phyloP scores from a whole-genome alignment of 805 yeast genomes.

The Schizosaccharomyces cryophilus region DNA sequence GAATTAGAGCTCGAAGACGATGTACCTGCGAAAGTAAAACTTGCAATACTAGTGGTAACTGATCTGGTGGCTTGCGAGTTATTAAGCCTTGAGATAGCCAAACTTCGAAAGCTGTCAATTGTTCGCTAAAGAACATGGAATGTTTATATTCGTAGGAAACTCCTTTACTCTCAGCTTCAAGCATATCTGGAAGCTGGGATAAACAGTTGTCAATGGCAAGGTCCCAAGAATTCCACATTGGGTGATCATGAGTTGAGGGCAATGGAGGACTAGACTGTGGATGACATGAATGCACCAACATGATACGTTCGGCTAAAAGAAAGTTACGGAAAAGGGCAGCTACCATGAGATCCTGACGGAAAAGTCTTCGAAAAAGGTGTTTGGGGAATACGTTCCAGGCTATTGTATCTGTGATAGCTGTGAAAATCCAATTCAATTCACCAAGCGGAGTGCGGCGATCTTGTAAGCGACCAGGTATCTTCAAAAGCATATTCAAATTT shows the following conservation, averaged over 20 bases:
- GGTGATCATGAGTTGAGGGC: constrained; percentile 62
- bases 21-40: constrained; percentile 85
- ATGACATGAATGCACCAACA: constrained; percentile 82
- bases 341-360: constrained; percentile 87
- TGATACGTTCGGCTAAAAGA: constrained; percentile 68
- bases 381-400: constrained; percentile 88
- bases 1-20: constrained; percentile 62
- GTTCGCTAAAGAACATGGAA: constrained; percentile 87
- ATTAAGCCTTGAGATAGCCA: constrained; percentile 86
- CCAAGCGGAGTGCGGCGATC: constrained; percentile 91
- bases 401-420: constrained; percentile 91
- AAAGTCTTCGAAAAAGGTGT: constrained; percentile 65
- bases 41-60: constrained; percentile 77
- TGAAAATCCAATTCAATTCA: constrained; percentile 89
- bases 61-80: constrained; percentile 74
- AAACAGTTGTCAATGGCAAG: constrained; percentile 85
- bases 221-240: constrained; percentile 98
- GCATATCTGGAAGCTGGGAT: constrained; percentile 20
- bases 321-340: constrained; percentile 90
- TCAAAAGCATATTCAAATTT: constrained; percentile 20
- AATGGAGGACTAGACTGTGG: constrained; percentile 84
- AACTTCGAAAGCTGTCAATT: constrained; percentile 80
- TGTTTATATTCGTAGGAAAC: constrained; percentile 42
- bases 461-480: constrained; percentile 72
- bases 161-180: constrained; percentile 14